Conservation (phyloP, 495 filamentous ascomycete genomes). For the Penicillium turbatum region DNA sequence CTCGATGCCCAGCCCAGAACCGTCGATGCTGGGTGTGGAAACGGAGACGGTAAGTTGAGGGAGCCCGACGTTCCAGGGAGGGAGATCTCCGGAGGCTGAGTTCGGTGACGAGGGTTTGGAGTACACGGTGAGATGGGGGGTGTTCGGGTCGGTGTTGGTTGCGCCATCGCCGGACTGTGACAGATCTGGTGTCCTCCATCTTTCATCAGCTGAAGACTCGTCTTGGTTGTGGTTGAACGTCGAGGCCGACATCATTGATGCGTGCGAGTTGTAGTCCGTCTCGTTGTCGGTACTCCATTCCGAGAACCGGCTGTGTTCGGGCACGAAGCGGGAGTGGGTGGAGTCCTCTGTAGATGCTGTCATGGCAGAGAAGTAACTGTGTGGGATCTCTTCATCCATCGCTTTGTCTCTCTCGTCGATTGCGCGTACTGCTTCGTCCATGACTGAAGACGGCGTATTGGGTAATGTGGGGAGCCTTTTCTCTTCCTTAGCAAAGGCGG, state of each 20-base stretch:
- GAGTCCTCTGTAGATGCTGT: conserved; percentile 40
- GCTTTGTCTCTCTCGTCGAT: conserved; percentile 37
- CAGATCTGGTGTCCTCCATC: conserved; percentile 27
- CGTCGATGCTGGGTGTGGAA: conserved; percentile 29
- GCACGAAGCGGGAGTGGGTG: conserved; percentile 18
- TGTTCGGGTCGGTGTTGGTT: conserved; percentile 35
- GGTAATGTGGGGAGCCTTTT: conserved; percentile 46
- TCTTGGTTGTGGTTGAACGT: conserved; percentile 28
- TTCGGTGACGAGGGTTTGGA: conserved; percentile 37
- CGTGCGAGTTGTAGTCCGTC: conserved; percentile 30
- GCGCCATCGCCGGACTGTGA: conserved; percentile 20
- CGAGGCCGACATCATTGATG: conserved; percentile 36
- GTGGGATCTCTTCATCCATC: conserved; percentile 32
- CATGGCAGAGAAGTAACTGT: conserved; percentile 43
- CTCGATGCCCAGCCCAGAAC: conserved; percentile 36
- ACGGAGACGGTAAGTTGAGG: conserved; percentile 33
- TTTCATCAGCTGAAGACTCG: conserved; percentile 18
- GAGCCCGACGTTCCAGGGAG: conserved; percentile 24
- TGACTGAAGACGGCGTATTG: conserved; percentile 46
- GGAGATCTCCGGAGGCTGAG: conserved; percentile 29
- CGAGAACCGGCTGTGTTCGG: conserved; percentile 43
- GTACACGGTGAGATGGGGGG: conserved; percentile 36
- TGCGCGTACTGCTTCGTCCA: conserved; percentile 44
- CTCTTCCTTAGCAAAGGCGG: conserved; percentile 29
- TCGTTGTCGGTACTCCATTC: conserved; percentile 47